Evolutionary conservation across 495 filamentous ascomycete species (phyloP).

Genomic region (Rusavskia elegans): DNA sequence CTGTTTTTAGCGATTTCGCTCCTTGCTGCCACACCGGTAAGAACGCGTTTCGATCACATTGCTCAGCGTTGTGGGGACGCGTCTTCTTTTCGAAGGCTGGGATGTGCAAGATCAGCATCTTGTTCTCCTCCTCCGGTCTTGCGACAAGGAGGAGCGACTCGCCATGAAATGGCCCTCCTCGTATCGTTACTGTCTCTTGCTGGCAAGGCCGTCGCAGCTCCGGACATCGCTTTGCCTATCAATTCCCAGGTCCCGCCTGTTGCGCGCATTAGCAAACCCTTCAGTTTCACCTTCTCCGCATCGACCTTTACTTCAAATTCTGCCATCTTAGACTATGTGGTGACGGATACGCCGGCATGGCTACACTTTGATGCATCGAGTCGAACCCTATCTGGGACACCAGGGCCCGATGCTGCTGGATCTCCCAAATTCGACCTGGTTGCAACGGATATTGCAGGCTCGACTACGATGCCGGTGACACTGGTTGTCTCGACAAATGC

Average conservation of each 20-base stretch:
- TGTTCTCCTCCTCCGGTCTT: too few relatives aligned
- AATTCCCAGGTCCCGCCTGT: conserved; percentile 67
- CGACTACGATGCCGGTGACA: conserved; percentile 39
- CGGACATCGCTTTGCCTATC: conserved; percentile 46
- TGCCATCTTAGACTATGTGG: conserved; percentile 40
- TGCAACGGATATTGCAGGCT: conserved; percentile 43
- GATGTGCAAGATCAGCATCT: not conserved
- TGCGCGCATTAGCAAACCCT: conserved; percentile 46
- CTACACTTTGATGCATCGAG: conserved; percentile 45
- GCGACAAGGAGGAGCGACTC: not conserved
- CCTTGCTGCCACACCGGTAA: not conserved
- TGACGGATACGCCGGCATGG: conserved; percentile 50
- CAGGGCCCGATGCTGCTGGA: conserved; percentile 37
- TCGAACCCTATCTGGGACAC: conserved; percentile 50
- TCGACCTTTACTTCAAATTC: conserved; percentile 46
- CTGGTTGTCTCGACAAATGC: conserved; percentile 42
- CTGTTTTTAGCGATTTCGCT: not conserved
- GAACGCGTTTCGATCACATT: not conserved
- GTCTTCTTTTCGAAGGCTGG: not conserved
- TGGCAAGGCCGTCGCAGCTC: conserved; percentile 23
- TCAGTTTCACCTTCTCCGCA: conserved; percentile 50
- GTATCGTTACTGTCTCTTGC: conserved; percentile 18
- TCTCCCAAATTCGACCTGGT: conserved; percentile 38
- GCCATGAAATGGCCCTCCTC: conserved; percentile 18
- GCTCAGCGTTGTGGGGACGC: not conserved